Percentiles rank a stretch among this genome's conserved stretches.
These are phyloP conservation scores for Tagetes patula DNA, from an alignment of 129 eudicot species.

Conservation along the genomic window DNA sequence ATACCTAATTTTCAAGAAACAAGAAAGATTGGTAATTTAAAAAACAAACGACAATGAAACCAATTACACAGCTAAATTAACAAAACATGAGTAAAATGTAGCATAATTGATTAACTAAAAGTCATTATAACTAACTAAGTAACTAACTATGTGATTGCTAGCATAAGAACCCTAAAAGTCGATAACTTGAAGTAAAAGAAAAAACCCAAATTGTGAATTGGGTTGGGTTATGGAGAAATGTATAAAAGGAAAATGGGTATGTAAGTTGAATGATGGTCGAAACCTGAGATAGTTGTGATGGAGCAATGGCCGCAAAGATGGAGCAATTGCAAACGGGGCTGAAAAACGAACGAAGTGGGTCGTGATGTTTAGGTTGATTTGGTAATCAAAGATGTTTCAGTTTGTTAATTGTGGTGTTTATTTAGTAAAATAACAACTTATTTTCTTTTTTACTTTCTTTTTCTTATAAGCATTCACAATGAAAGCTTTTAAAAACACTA, in stretches of 20 bases:
- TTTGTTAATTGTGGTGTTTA: slow-evolving; percentile 7
- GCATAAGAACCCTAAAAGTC: slow-evolving; percentile 26
- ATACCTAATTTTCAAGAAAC: neutral
- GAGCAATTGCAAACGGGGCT: neutral
- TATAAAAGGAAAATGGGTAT: slow-evolving; percentile 14
- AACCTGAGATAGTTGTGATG: slow-evolving; percentile 17
- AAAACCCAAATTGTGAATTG: neutral
- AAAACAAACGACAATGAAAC: neutral
- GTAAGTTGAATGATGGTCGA: slow-evolving; percentile 3
- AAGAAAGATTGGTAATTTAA: slow-evolving; percentile 8
- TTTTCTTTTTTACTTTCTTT: no score
- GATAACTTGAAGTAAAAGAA: neutral
- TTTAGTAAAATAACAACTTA: neutral
- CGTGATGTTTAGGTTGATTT: slow-evolving; percentile 15
- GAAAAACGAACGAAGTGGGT: neutral
- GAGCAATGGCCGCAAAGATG: neutral
- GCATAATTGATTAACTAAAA: neutral
- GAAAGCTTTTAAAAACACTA: no score
- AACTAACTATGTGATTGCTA: neutral
- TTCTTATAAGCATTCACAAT: no score
- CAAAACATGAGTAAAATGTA: slow-evolving; percentile 21
- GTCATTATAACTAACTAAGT: neutral
- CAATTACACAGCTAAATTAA: neutral
- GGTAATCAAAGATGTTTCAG: slow-evolving; percentile 5
- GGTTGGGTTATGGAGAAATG: neutral